Base-by-base conservation (phyloP, 2,329 filamentous ascomycete genomes). In the Ophiognomonia clavigignenti-juglandacearum region DNA sequence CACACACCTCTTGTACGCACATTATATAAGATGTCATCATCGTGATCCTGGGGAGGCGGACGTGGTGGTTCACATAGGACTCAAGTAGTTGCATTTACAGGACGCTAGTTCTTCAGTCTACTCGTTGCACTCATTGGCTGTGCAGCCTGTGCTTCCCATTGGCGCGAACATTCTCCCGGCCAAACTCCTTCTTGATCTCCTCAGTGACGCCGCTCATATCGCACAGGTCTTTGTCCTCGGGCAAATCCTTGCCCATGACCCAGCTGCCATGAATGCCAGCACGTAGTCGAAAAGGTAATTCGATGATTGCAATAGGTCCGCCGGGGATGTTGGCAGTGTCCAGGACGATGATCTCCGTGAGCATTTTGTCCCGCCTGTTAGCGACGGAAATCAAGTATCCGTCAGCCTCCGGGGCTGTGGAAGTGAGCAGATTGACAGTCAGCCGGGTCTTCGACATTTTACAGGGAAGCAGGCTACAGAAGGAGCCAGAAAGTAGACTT, bases 301-400 rank as follows among this genome's bases (percentile, higher is more conserved):
- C 44, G 23, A 47, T 47, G 10, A 47, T 47, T 14, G 44, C 44
- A 23, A 47, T 37, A 6, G 44, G 38, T 4, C 44, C 44, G 10
- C 24, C 31, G 9, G 44, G 31, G n/a, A 47, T 47, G 14, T 36
- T 26, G 1, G 16, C 38, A 4, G 38, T 36, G 23, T 47, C 44
- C 22, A 47, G 24, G 13, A 47, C 42, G 16, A 47, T 5, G 11
- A 47, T 42, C 18, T 47, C 44, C 1, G 44, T 47, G 18, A 47
- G 44, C 13, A 47, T 10, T 27, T 42, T 47, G 38, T 47, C 44
- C 18, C 44, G 41, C 14, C 44, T 37, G 19, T 47, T 47, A 10
- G 38, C 44, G 6, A 47, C 44, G 2, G 44, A 47, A 34, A 42
- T 47, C 23, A 47, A 11, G 38, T 47, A 47, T 24, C 44, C 44